Base-by-base conservation (phyloP, 192 early-diverging fungal species). In the Coemansia biformis region DNA sequence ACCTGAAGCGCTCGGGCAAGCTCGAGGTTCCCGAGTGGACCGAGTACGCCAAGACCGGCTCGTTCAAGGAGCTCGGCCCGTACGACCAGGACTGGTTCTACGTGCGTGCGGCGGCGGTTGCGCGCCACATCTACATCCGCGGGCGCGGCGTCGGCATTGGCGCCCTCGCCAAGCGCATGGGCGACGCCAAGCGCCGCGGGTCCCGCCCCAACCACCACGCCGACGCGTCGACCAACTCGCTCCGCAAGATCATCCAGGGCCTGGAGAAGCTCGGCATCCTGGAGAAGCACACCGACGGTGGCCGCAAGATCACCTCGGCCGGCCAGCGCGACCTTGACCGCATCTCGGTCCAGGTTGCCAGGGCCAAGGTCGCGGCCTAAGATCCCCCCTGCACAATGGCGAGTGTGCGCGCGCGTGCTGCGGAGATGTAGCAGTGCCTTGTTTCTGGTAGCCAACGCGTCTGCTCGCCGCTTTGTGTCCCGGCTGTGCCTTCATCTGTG, bases 41-140 rank as follows among this genome's bases (percentile, higher is more conserved):
- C 64, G 96, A 99, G 78, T 69, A 95, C 60, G 94, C 93, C 82
- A 99, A 99, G 86, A 97, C 96, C 56, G 91, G 84, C 47, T 82
- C 89, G 50, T 84, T 79, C 86, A 97, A 95, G 86, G 96, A 99
- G 80, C 83, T 95, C 51, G 87, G 87, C 57, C 96, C 96, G 30
- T 90, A 93, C 78, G 94, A 99, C 70, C 86, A 89, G 42, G 96
- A 99, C 83, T 99, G 94, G 94, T 99, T 86, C 88, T 99, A 94
- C 82, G 75, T 95, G 51, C 92, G 93, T 59, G 92, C 93, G 58
- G 91, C 93, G 38, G 83, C 90, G 43, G 79, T 92, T 63, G 96
- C 96, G 65, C 93, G 96, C 54, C 93, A 97, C 80, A 86, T 99
- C 79, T 99, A 99, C 87, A 82, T 99, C 66, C 83, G 81, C 71